Evolutionary conservation across 495 filamentous ascomycete genomes (phyloP).

Genomic region (Trichoderma orchidacearum): DNA sequence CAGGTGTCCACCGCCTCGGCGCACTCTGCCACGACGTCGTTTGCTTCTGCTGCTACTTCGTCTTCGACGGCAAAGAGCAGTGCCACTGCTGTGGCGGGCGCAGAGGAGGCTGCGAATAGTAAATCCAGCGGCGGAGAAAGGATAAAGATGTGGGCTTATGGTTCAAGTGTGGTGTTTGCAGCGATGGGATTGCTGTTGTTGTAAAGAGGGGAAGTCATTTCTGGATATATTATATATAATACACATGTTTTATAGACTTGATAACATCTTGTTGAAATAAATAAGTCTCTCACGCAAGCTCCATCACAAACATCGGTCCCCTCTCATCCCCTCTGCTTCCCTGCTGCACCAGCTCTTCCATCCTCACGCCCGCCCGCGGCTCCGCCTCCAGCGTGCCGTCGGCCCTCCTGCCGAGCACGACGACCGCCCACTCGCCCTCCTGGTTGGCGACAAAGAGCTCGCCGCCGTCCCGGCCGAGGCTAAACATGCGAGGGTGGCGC

Average conservation of each 20-base stretch:
- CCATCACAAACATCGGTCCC: background rate
- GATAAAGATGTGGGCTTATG: background rate
- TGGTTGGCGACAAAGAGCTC: slow-evolving; percentile 19
- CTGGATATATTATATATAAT: background rate
- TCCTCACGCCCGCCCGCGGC: background rate
- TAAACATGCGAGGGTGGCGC: slow-evolving; percentile 18
- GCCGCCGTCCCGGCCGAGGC: slow-evolving; percentile 9
- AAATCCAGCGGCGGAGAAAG: background rate
- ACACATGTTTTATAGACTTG: background rate
- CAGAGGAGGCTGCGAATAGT: background rate
- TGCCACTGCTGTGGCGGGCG: background rate
- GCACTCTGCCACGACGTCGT: no score
- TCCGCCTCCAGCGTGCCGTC: background rate
- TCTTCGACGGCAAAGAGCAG: background rate
- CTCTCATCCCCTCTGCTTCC: background rate
- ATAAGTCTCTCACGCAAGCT: background rate
- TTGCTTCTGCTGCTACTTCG: no score
- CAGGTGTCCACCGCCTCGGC: no score
- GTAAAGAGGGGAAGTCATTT: background rate
- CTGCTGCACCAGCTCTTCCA: background rate
- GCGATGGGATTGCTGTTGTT: background rate
- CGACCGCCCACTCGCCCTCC: slow-evolving; percentile 12
- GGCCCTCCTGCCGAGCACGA: slow-evolving; percentile 10
- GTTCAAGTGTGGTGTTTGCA: background rate
- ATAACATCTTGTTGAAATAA: background rate